Base-by-base conservation (phyloP, 768 basidiomycete genomes). In the Amanita exitialis region DNA sequence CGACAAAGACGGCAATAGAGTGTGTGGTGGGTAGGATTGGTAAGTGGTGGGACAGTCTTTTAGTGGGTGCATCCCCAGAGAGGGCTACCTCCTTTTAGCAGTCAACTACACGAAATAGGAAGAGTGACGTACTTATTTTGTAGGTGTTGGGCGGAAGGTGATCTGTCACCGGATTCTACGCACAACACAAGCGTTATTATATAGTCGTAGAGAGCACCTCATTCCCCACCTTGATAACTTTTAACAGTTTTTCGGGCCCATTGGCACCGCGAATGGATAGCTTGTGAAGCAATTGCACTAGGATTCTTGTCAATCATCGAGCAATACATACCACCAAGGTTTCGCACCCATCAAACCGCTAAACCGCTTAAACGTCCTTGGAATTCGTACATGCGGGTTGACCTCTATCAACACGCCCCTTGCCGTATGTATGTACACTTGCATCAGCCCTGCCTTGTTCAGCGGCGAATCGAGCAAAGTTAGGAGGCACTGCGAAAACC, bases 391-490 rank as follows among this genome's bases (percentile, higher is more conserved):
- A 68, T 90, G 87, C 2, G 96, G 96, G 66, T 99, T 98, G 58
- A 98, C 92, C 69, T 99, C 95, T 63, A 99, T 98, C 42, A 99
- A 78, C 10, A 93, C 89, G 35, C 93, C 93, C 60, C 88, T 90
- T 15, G 92, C 89, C 13, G 96, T 98, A 71, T 97, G 94, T 54
- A 99, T 94, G 70, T 95, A 99, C 15, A 99, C 93, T 66, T 98
- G 96, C 9, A 98, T 79, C 23, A 90, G 69, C 8, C 96, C 96
- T 6, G 95, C 90, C 69, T 98, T 98, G 77, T 99, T 99, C 41
- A 99, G 71, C 1, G 96, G 96, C 16, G 95, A 98, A 69, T 99
- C 96, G 52, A 99, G 79, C 6, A 99, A 75, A 0, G 96, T 99
- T 58, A 99, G 71, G 9, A 99, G 79, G 62, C 96, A 99, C 92